These are phyloP conservation scores for Kwoniella pini DNA, from an alignment of 768 basidiomycete genomes.

Conservation along the genomic window DNA sequence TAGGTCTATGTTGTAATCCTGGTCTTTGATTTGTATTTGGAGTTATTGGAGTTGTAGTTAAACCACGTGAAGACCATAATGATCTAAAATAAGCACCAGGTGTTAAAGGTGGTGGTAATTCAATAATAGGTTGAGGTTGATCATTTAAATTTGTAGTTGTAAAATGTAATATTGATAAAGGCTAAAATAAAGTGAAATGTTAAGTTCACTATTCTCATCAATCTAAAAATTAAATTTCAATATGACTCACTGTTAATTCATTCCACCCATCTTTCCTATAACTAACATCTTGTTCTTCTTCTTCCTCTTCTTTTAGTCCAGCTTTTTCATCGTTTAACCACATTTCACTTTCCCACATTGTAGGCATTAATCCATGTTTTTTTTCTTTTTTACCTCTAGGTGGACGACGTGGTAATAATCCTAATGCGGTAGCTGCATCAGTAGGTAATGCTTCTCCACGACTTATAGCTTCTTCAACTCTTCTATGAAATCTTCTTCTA, in stretches of 20 bases:
- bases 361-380: constrained; percentile 37
- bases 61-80: constrained; percentile 11
- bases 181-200: no score
- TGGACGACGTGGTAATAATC: constrained; percentile 11
- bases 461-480: constrained; percentile 41
- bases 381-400: constrained; percentile 26
- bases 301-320: neutral
- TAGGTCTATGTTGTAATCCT: neutral
- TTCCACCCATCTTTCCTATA: constrained; percentile 24
- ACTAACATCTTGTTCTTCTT: neutral
- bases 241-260: constrained; percentile 26
- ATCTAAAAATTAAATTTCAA: no score
- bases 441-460: constrained; percentile 30
- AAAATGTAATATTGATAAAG: constrained; percentile 26
- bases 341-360: constrained; percentile 43
- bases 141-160: constrained; percentile 2
- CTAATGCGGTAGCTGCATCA: constrained; percentile 31
- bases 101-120: neutral
- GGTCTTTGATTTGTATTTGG: neutral
- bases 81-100: constrained; percentile 10
- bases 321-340: constrained; percentile 23
- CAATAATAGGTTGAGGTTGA: constrained; percentile 9
- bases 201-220: no score
- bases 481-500: constrained; percentile 31
- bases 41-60: neutral